Evolutionary conservation across 495 filamentous ascomycete species (phyloP).

Genomic region (Xylaria grammica): DNA sequence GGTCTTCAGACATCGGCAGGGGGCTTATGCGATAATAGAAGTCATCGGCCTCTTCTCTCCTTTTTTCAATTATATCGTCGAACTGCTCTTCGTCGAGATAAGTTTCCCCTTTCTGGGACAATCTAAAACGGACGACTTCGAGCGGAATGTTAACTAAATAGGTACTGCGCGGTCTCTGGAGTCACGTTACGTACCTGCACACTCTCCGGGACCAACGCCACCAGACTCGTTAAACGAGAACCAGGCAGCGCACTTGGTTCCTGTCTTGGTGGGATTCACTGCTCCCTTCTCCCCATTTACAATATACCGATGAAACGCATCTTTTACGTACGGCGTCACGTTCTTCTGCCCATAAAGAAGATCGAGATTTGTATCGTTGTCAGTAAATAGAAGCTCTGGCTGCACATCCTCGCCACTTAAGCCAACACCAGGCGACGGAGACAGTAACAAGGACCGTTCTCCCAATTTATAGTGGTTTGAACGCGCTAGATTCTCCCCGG

Average conservation of each 20-base stretch:
- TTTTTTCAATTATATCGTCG: slow-evolving; percentile 87
- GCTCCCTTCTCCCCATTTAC: slow-evolving; percentile 79
- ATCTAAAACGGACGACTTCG: slow-evolving; percentile 82
- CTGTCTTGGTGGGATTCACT: slow-evolving; percentile 77
- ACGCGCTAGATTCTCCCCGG: slow-evolving; percentile 68
- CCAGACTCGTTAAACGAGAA: slow-evolving; percentile 88
- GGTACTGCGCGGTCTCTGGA: neutral
- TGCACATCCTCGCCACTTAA: slow-evolving; percentile 79
- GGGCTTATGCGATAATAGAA: slow-evolving; percentile 95
- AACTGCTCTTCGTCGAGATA: slow-evolving; percentile 92
- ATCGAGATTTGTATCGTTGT: slow-evolving; percentile 90
- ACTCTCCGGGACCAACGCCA: slow-evolving; percentile 86
- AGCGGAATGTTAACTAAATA: slow-evolving; percentile 20
- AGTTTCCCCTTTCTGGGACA: slow-evolving; percentile 72
- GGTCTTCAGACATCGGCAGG: slow-evolving; percentile 90
- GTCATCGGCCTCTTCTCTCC: slow-evolving; percentile 87
- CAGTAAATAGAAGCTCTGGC: slow-evolving; percentile 86
- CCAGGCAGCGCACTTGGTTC: slow-evolving; percentile 92
- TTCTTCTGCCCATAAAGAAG: slow-evolving; percentile 78
- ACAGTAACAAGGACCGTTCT: slow-evolving; percentile 81
- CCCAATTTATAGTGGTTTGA: slow-evolving; percentile 79
- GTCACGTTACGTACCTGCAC: slow-evolving; percentile 58
- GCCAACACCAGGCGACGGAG: slow-evolving; percentile 85
- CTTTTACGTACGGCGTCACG: slow-evolving; percentile 84
- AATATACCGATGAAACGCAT: slow-evolving; percentile 90